Conservation (phyloP, 805 yeast genomes). For the Candida manassasensis region DNA sequence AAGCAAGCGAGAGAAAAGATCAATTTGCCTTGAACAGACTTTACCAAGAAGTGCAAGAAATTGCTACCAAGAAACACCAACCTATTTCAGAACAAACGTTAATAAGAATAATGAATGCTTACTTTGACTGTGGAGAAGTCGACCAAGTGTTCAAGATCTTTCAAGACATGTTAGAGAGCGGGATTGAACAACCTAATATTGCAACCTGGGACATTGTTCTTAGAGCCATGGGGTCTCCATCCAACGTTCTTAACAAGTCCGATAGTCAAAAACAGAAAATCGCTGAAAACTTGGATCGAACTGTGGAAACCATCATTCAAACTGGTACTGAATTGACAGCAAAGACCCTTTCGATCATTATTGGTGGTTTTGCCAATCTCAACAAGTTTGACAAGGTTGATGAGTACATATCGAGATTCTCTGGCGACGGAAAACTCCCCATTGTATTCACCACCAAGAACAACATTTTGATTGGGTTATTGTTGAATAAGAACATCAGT, state of each 20-base stretch:
- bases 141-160: conserved; percentile 43
- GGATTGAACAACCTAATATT: conserved; percentile 36
- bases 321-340: conserved; percentile 38
- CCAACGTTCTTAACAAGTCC: conserved; percentile 19
- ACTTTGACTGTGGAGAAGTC: conserved; percentile 29
- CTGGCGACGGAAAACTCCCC: conserved; percentile 18
- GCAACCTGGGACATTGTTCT: conserved; percentile 58
- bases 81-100: conserved; percentile 39
- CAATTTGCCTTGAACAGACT: conserved; percentile 15
- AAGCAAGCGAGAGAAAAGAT: conserved; percentile 16
- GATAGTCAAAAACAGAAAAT: conserved; percentile 22
- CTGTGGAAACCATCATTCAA: conserved; percentile 25
- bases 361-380: conserved; percentile 44
- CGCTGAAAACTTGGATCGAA: conserved; percentile 21
- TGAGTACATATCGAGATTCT: conserved; percentile 27
- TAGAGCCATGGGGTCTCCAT: conserved; percentile 40
- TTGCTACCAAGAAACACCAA: conserved; percentile 18
- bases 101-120: conserved; percentile 43
- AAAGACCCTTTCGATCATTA: conserved; percentile 43
- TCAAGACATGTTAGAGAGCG: conserved; percentile 41
- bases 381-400: conserved; percentile 40
- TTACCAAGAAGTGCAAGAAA: conserved; percentile 22
- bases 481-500: conserved; percentile 32
- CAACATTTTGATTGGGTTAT: conserved; percentile 42
- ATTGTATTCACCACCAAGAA: conserved; percentile 39